Percentiles rank a stretch among this genome's conserved stretches.
phyloP scores from a whole-genome alignment of 208 protist species.

The Trypanosoma grayi region DNA sequence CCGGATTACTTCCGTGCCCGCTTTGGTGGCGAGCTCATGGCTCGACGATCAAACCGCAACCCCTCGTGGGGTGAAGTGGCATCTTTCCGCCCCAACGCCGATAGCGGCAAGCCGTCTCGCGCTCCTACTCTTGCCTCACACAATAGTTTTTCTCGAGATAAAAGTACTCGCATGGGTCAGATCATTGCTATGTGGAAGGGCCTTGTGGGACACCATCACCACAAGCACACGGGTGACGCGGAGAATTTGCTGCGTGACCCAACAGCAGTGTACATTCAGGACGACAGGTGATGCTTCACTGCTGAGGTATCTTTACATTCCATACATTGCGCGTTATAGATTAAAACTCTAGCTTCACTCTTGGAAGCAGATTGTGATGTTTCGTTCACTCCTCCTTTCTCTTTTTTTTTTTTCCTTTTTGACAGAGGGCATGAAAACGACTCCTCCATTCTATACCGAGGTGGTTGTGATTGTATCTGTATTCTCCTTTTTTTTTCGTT shows the following conservation, averaged over 20 bases:
- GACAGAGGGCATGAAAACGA: too few species aligned
- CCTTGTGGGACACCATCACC: slow-evolving; percentile 50
- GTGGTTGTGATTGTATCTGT: not conserved
- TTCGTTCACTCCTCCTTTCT: not conserved
- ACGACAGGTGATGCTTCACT: not conserved
- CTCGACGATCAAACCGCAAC: slow-evolving; percentile 13
- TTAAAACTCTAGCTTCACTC: too few species aligned
- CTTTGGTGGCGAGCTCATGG: slow-evolving; percentile 46
- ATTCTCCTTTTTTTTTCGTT: not conserved
- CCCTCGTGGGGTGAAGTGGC: slow-evolving; percentile 8
- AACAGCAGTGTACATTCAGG: not conserved
- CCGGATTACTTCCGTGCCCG: slow-evolving; percentile 41
- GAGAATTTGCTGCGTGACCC: not conserved
- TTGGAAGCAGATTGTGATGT: too few species aligned
- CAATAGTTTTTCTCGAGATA: slow-evolving; percentile 18
- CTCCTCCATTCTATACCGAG: too few species aligned
- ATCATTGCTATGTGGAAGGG: slow-evolving; percentile 69
- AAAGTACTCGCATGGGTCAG: slow-evolving; percentile 37
- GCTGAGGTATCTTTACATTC: not conserved
- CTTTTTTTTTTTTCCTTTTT: not conserved
- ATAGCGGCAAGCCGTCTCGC: not conserved
- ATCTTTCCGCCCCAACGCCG: slow-evolving; percentile 2
- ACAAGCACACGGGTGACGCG: not conserved
- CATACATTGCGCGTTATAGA: not conserved
- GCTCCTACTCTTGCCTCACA: not conserved